Percentiles rank a stretch among this genome's conserved stretches.
Evolutionary conservation across 2,329 filamentous ascomycete species (phyloP).

Genomic region (Colletotrichum sp.): DNA sequence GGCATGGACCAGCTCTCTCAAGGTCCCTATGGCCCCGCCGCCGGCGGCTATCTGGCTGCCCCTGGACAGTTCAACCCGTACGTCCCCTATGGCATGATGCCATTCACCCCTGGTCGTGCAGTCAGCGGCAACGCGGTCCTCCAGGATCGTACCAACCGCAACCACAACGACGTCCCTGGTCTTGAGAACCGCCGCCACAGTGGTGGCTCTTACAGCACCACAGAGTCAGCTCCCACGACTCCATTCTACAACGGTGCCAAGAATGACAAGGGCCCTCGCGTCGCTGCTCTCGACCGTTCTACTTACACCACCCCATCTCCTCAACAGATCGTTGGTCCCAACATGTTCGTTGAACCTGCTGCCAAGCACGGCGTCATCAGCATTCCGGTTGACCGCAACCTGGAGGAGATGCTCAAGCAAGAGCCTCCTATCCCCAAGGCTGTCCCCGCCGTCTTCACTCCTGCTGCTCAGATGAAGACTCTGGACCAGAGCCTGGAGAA

Average conservation of each 20-base stretch:
- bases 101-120: constrained; percentile 58
- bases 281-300: constrained; percentile 65
- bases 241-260: constrained; percentile 66
- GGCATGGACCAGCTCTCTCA: constrained; percentile 32
- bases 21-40: constrained; percentile 37
- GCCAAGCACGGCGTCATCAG: constrained; percentile 43
- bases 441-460: constrained; percentile 87
- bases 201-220: constrained; percentile 68
- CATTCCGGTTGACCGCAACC: constrained; percentile 47
- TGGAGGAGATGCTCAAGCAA: constrained; percentile 71
- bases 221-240: constrained; percentile 68
- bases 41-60: constrained; percentile 38
- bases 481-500: constrained; percentile 95
- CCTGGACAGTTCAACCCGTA: constrained; percentile 32
- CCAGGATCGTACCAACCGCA: constrained; percentile 51
- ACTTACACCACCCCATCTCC: constrained; percentile 72
- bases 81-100: constrained; percentile 45
- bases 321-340: constrained; percentile 55
- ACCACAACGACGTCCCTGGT: constrained; percentile 60
- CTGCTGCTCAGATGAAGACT: constrained; percentile 84
- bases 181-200: constrained; percentile 63
- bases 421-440: constrained; percentile 86
- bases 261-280: constrained; percentile 63
- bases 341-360: constrained; percentile 41
- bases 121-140: constrained; percentile 30